Evolutionary conservation across 1,139 yeast genomes (phyloP), one percentile per base, ranked within the genome.

Genomic region (Blastobotrys malaysiensis): DNA sequence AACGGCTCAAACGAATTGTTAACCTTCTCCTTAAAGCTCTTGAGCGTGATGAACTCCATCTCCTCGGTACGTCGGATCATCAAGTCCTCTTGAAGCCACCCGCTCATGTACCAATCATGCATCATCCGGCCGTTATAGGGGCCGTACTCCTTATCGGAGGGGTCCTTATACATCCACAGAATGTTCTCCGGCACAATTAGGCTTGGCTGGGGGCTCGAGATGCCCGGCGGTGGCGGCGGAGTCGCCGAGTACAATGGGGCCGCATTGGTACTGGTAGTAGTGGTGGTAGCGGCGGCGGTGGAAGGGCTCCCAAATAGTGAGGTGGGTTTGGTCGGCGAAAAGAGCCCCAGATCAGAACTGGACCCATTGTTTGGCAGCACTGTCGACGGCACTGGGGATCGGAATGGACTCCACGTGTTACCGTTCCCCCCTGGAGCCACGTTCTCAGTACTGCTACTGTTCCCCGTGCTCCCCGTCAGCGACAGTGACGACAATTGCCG

Each of bases 31-130:
- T 65, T 64, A 49, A 70, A 64, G 36, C 69, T 70, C 24, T 64
- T 64, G 26, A 73, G 61, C 6, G 69, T 59, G 43, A 64, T 61
- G 53, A 62, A 74, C 31, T 67, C 72, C 1, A 55, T 36, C 49
- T 72, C 75, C 46, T 72, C 74, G 2, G 61, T 63, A 46, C 91
- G 77, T 58, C 87, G 77, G 54, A 88, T 74, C 49, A 73, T 72
- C 59, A 88, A 72, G 55, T 80, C 82, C 14, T 75, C 76, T 51
- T 73, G 74, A 59, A 88, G 75, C 70, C 86, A 87, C 1, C 84
- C 83, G 31, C 79, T 80, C 5, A 77, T 67, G 57, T 79, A 80
- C 96, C 96, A 88, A 52, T 76, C 82, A 60, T 88, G 95, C 96
- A 88, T 88, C 73, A 79, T 71, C 24, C 74, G 71, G 1, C 95